Percentiles rank a stretch among this genome's conserved stretches.
phyloP scores from a whole-genome alignment of 805 yeast species.

The Wickerhamomyces silvicola region DNA sequence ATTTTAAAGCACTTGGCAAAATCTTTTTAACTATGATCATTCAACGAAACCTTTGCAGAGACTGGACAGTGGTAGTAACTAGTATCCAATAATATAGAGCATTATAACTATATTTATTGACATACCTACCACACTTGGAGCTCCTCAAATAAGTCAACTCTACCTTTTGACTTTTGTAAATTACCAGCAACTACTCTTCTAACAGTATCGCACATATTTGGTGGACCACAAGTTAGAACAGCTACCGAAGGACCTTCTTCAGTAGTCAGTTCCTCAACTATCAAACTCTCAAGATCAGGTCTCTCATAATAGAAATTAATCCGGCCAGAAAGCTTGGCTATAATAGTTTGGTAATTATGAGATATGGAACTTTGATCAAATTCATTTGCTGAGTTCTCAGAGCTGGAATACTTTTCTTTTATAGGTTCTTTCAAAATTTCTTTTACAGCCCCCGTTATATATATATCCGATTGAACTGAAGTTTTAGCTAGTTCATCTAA shows the following conservation, averaged over 20 bases:
- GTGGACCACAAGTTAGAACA: slow-evolving; percentile 56
- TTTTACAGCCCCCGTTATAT: slow-evolving; percentile 28
- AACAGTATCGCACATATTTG: slow-evolving; percentile 44
- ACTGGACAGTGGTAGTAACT: no score
- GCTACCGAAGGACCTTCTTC: slow-evolving; percentile 36
- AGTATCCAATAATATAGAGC: not conserved
- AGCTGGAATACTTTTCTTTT: slow-evolving; percentile 4
- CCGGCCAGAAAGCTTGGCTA: slow-evolving; percentile 5
- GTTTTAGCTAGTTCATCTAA: slow-evolving; percentile 24
- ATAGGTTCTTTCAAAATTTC: slow-evolving; percentile 3
- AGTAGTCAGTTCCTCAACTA: slow-evolving; percentile 29
- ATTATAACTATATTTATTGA: not conserved
- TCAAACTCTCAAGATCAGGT: slow-evolving; percentile 36
- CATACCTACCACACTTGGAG: slow-evolving; percentile 55
- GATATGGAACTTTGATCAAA: slow-evolving; percentile 6
- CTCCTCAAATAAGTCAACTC: slow-evolving; percentile 67
- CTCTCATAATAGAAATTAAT: slow-evolving; percentile 32
- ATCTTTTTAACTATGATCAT: no score
- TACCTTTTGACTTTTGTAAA: slow-evolving; percentile 32
- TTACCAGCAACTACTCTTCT: slow-evolving; percentile 39
- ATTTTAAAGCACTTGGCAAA: no score
- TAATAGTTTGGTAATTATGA: no score
- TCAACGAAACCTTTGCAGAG: no score
- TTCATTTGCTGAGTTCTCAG: slow-evolving; percentile 3
- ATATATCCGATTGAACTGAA: slow-evolving; percentile 25